A percentile compares a stretch with the other conserved stretches of the same genome.
Conservation (phyloP, 2,329 filamentous ascomycete genomes). For the Colletotrichum kahawae region DNA sequence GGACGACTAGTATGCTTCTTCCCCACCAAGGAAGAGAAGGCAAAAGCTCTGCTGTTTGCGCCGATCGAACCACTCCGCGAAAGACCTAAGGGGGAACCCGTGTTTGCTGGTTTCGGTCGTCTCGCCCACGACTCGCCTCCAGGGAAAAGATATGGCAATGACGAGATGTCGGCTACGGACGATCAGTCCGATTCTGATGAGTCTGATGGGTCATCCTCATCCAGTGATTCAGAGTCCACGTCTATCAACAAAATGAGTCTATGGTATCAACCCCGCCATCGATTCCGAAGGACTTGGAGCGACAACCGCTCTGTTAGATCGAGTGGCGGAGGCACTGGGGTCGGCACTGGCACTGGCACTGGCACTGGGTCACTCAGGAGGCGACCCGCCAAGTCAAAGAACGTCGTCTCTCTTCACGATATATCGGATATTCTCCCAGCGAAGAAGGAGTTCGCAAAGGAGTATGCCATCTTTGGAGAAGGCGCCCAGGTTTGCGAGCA, state of each 20-base stretch:
- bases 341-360: slow-evolving; percentile 55
- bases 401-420: slow-evolving; percentile 76
- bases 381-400: slow-evolving; percentile 60
- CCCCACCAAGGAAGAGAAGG: slow-evolving; percentile 69
- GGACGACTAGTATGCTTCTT: slow-evolving; percentile 72
- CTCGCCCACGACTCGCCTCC: slow-evolving; percentile 57
- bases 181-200: slow-evolving; percentile 57
- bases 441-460: slow-evolving; percentile 75
- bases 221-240: slow-evolving; percentile 66
- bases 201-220: slow-evolving; percentile 53
- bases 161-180: slow-evolving; percentile 57
- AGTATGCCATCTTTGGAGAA: slow-evolving; percentile 85
- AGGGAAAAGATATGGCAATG: slow-evolving; percentile 49
- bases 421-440: slow-evolving; percentile 76
- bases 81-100: slow-evolving; percentile 57
- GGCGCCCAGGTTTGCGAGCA: slow-evolving; percentile 82
- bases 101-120: slow-evolving; percentile 62
- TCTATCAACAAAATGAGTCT: slow-evolving; percentile 64
- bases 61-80: slow-evolving; percentile 51
- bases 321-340: slow-evolving; percentile 65
- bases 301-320: slow-evolving; percentile 62
- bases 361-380: slow-evolving; percentile 49
- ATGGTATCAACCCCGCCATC: slow-evolving; percentile 59
- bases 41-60: slow-evolving; percentile 53
- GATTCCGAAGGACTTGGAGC: slow-evolving; percentile 60